phyloP scores from a whole-genome alignment of 2,329 filamentous ascomycete genomes.

The Hymenoscyphus salicellus region DNA sequence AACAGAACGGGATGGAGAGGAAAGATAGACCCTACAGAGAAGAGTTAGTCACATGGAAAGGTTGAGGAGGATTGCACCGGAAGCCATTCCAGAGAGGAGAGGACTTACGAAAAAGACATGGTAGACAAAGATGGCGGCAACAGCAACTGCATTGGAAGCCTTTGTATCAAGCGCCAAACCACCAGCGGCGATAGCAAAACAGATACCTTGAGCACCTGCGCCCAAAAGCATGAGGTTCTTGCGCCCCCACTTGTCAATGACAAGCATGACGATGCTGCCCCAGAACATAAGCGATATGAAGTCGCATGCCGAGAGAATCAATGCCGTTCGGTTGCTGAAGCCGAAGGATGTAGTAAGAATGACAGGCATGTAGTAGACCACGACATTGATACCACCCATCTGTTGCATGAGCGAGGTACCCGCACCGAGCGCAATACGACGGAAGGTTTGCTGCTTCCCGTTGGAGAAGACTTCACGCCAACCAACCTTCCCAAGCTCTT shows the following conservation, averaged over 20 bases:
- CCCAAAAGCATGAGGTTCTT: neutral
- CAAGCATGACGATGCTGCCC: neutral
- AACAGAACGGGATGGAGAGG: constrained; percentile 13
- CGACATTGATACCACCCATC: constrained; percentile 21
- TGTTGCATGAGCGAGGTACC: constrained; percentile 50
- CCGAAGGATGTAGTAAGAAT: constrained; percentile 16
- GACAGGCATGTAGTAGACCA: constrained; percentile 16
- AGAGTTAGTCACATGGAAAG: neutral
- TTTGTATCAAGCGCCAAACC: constrained; percentile 22
- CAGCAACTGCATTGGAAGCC: neutral
- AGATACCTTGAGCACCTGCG: neutral
- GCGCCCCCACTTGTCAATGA: neutral
- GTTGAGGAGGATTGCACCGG: no score
- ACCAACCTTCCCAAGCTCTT: constrained; percentile 53
- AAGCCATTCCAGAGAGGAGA: neutral
- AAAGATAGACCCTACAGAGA: neutral
- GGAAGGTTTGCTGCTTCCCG: constrained; percentile 48
- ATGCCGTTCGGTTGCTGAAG: constrained; percentile 10
- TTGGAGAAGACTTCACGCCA: constrained; percentile 44
- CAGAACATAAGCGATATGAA: constrained; percentile 24
- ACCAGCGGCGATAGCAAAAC: neutral
- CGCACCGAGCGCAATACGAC: constrained; percentile 47
- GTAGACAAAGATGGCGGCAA: neutral
- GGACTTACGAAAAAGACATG: neutral
- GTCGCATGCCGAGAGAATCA: constrained; percentile 36